Base-by-base conservation (phyloP, 1,284 basidiomycete species). In the Apiotrichum gamsii region DNA sequence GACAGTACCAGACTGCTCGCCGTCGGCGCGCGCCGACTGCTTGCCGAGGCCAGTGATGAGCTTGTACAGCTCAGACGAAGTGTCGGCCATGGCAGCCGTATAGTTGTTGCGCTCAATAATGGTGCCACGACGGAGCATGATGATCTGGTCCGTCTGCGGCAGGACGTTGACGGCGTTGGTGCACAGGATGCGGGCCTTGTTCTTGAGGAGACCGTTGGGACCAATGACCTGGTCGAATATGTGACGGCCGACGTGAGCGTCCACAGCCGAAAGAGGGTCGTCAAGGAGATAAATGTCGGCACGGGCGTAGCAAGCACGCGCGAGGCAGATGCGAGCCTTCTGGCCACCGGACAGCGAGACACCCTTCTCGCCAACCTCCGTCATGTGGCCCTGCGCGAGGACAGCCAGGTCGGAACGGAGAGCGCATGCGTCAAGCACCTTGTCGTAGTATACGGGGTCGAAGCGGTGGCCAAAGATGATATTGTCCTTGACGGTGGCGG, bases 401-500 rank as follows among this genome's bases (percentile, higher is more conserved):
- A 94, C 75, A 0, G 79, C 81, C 13, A 96, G 68, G 70, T 96
- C 93, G 18, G 82, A 82, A 15, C 79, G 76, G 14, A 96, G 77
- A 0, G 90, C 91, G 64, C 93, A 97, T 8, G 90, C 91, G 31
- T 66, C 63, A 13, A 68, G 51, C 8, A 67, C 63, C 46, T 62
- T 57, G 51, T 67, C 60, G 47, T 66, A 66, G 51, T 63, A 68
- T 9, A 60, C 76, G 53, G 86, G 83, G 47, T 95, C 87, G 54
- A 85, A 95, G 52, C 83, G 80, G 66, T 91, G 86, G 8, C 85
- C 90, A 72, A 96, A 96, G 29, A 89, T 64, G 51, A 95, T 94
- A 61, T 94, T 95, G 43, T 90, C 87, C 43, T 83, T 80, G 45
- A 94, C 80, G 0, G 86, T 83, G 0, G 86, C 81, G 2, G 85